Evolutionary conservation across 345 rosid genomes (phyloP), one percentile per base, ranked within the genome.

Genomic region (Brassica cretica): DNA sequence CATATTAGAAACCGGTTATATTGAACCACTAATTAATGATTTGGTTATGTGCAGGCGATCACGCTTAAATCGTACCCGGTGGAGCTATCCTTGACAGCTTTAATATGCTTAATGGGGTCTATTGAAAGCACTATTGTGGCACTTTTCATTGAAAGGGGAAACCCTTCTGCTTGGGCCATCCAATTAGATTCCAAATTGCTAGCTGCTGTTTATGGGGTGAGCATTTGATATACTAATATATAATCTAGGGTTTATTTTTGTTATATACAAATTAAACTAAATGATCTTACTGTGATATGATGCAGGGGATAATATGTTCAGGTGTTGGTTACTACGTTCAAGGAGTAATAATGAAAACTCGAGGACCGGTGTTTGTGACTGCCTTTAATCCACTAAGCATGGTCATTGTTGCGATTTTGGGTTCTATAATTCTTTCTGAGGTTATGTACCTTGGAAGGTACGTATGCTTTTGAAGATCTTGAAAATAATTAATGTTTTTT

Each of bases 51-150:
- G 25, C 30, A 89, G 98, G 94, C 97, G 12, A 78, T 90, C 61
- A 89, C 94, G 5, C 81, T 93, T 61, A 81, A 86, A 78, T 78
- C 92, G 1, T 93, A 93, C 82, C 96, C 97, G 0, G 89, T 87
- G 3, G 97, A 89, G 84, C 88, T 91, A 70, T 91, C 98, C 2
- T 83, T 93, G 1, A 87, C 96, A 16, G 89, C 89, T 59, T 88
- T 84, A 79, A 85, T 93, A 63, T 91, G 95, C 82, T 75, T 91
- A 5, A 77, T 88, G 80, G 96, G 97, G 5, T 80, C 96, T 16
- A 76, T 90, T 32, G 88, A 87, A 77, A 84, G 93, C 66, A 58
- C 86, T 8, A 76, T 85, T 19, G 85, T 88, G 5, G 92, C 93
- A 2, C 67, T 93, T 2, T 76, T 73, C 2, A 79, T 87, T 77